A percentile compares a stretch with the other conserved stretches of the same genome.
These are phyloP conservation scores for Trypanosomatidae sp. DNA, from an alignment of 208 protist species.

Conservation along the genomic window DNA sequence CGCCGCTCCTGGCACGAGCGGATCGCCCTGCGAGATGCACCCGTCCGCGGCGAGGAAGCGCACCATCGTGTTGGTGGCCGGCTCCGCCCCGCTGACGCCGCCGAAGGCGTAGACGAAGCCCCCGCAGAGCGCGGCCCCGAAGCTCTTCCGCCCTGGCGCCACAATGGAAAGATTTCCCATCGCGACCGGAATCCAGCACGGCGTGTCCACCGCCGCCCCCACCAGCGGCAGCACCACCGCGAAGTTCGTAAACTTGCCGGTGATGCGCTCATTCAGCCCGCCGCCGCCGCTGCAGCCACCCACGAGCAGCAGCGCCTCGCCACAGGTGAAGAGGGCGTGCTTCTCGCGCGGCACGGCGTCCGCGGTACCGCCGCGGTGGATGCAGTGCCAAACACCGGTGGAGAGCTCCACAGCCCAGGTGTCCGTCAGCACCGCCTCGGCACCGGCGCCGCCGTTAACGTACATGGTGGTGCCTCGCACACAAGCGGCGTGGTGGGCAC, in stretches of 20 bases:
- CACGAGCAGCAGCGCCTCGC: slow-evolving; percentile 67
- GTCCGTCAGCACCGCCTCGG: slow-evolving; percentile 41
- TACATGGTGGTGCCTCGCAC: slow-evolving; percentile 54
- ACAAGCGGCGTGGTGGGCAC: slow-evolving; percentile 68
- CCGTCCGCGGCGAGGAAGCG: slow-evolving; percentile 82
- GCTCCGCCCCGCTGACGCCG: slow-evolving; percentile 59
- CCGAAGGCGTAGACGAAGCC: slow-evolving; percentile 88
- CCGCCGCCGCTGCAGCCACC: slow-evolving; percentile 64
- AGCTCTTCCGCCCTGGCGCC: slow-evolving; percentile 54
- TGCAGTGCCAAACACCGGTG: slow-evolving; percentile 48
- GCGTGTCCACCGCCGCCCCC: slow-evolving; percentile 17
- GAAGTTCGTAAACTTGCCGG: slow-evolving; percentile 73
- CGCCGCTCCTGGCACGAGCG: slow-evolving; percentile 31
- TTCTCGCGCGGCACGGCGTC: slow-evolving; percentile 66
- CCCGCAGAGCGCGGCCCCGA: slow-evolving; percentile 69
- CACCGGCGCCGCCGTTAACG: slow-evolving; percentile 64
- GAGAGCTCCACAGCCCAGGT: slow-evolving; percentile 72
- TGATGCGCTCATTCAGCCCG: slow-evolving; percentile 29
- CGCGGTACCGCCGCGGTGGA: slow-evolving; percentile 62
- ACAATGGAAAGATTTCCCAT: slow-evolving; percentile 80
- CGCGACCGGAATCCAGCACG: slow-evolving; percentile 78
- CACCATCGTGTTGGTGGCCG: slow-evolving; percentile 70
- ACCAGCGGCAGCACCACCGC: slow-evolving; percentile 55
- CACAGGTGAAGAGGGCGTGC: slow-evolving; percentile 70
- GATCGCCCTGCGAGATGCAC: slow-evolving; percentile 50